Conservation (phyloP, 306 rosid genomes). For the Dalbergia cultrata region DNA sequence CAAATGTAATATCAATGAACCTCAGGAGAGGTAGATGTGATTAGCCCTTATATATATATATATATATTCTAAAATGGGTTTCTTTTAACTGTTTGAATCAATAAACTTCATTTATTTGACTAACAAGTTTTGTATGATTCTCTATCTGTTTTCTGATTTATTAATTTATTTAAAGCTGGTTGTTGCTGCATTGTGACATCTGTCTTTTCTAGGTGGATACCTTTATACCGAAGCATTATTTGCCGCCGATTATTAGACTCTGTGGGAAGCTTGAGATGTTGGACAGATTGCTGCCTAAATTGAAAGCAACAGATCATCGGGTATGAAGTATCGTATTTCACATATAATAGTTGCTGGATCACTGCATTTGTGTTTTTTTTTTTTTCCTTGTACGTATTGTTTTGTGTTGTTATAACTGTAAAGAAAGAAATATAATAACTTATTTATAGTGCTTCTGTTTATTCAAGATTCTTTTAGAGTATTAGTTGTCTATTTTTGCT, state of each 20-base stretch:
- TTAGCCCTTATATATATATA: neutral
- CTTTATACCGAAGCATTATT: slow-evolving; percentile 91
- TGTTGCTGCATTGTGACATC: slow-evolving; percentile 34
- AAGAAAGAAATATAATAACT: slow-evolving; percentile 20
- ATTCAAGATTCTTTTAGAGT: slow-evolving; percentile 14
- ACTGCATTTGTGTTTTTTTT: slow-evolving; percentile 9
- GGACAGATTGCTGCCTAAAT: slow-evolving; percentile 92
- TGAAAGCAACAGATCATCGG: slow-evolving; percentile 99
- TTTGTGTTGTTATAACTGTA: slow-evolving; percentile 21
- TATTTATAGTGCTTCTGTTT: neutral
- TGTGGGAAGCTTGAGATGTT: slow-evolving; percentile 99
- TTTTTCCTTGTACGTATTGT: slow-evolving; percentile 7
- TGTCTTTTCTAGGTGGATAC: slow-evolving; percentile 75
- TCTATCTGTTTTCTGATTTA: neutral
- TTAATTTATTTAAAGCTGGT: neutral
- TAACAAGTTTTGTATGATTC: slow-evolving; percentile 31
- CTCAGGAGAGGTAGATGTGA: too few relatives aligned
- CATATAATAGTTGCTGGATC: slow-evolving; percentile 20
- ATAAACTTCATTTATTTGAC: slow-evolving; percentile 32
- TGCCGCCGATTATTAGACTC: slow-evolving; percentile 87
- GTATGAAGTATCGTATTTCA: slow-evolving; percentile 74
- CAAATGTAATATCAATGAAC: too few relatives aligned
- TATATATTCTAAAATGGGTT: slow-evolving; percentile 10
- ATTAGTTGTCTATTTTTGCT: slow-evolving; percentile 10
- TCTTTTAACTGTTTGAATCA: slow-evolving; percentile 26